phyloP scores from a whole-genome alignment of 2,329 filamentous ascomycete species.

The Zymoseptoria ardabiliae region DNA sequence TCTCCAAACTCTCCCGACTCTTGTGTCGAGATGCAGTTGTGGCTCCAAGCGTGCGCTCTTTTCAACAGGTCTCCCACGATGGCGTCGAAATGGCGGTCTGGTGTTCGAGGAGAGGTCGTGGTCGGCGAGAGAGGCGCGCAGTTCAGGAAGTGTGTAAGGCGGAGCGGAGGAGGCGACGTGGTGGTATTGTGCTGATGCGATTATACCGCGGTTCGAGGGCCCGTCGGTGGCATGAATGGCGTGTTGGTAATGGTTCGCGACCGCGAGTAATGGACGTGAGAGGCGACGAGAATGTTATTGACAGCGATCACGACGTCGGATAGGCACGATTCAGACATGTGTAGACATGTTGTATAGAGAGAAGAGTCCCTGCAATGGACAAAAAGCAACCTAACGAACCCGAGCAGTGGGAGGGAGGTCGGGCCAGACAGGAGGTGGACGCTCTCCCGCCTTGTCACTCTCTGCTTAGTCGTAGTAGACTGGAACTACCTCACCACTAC shows the following conservation, averaged over 20 bases:
- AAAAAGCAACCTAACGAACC: not conserved
- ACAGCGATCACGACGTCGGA: not conserved
- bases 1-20: not conserved
- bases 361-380: not conserved
- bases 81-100: not conserved
- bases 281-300: not conserved
- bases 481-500: too few relatives aligned
- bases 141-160: not conserved
- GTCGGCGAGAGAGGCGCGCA: not conserved
- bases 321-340: not conserved
- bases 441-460: not conserved
- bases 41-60: not conserved
- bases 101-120: not conserved
- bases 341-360: not conserved
- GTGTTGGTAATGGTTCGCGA: not conserved
- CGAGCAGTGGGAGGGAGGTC: not conserved
- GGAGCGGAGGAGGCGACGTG: not conserved
- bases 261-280: not conserved
- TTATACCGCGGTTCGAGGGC: not conserved
- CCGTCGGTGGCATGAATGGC: not conserved
- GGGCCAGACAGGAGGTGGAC: not conserved
- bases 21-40: not conserved
- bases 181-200: not conserved
- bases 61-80: not conserved
- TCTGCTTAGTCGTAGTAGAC: not conserved